Evolutionary conservation across 1,139 yeast genomes (phyloP).

Genomic region (Candida labiduridarum): DNA sequence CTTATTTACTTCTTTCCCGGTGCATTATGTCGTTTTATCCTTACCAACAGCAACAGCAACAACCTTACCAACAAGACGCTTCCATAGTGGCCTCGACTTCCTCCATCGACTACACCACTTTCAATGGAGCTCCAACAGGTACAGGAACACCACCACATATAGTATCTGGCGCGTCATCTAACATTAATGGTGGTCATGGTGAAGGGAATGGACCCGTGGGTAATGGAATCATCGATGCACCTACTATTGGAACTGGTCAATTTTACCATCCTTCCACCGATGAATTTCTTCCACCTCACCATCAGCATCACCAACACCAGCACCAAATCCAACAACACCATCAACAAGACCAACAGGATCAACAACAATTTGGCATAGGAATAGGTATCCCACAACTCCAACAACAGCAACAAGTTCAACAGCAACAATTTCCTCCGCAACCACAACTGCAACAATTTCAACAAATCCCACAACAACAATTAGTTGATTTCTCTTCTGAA

Average conservation of each 20-base stretch:
- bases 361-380: not conserved
- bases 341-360: conserved; percentile 7
- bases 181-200: conserved; percentile 4
- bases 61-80: conserved; percentile 1
- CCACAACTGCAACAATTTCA: conserved; percentile 6
- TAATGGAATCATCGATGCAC: conserved; percentile 12
- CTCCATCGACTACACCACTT: not conserved
- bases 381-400: not conserved
- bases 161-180: conserved; percentile 4
- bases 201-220: conserved; percentile 1
- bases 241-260: conserved; percentile 14
- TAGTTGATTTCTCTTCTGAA: not conserved
- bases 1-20: not conserved
- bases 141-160: conserved; percentile 1
- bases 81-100: not conserved
- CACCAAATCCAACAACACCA: conserved; percentile 3
- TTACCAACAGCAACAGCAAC: conserved; percentile 4
- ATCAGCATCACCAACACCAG: not conserved
- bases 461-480: conserved; percentile 1
- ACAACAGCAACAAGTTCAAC: not conserved
- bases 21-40: conserved; percentile 2
- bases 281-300: conserved; percentile 4
- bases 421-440: conserved; percentile 3
- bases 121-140: conserved; percentile 1
- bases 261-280: conserved; percentile 8